Percentiles rank a stretch among this genome's conserved stretches.
Conservation (phyloP, 768 basidiomycete genomes). For the Auricularia sp. region DNA sequence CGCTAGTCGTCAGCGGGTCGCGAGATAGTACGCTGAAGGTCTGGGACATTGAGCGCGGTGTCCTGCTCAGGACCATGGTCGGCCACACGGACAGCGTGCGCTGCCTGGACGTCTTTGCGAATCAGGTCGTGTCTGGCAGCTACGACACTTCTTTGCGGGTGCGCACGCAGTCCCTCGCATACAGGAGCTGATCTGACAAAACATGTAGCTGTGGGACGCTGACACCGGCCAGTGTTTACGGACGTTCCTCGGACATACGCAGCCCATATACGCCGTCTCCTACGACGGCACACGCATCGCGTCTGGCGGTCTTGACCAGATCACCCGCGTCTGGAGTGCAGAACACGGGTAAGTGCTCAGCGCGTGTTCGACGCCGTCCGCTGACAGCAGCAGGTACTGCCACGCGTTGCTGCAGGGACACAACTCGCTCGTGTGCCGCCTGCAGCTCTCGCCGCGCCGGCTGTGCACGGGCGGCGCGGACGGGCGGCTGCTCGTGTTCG, state of each 20-base stretch:
- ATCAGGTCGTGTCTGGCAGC: slow-evolving; percentile 79
- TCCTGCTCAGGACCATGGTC: slow-evolving; percentile 47
- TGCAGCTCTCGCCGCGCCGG: slow-evolving; percentile 56
- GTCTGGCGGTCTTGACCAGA: slow-evolving; percentile 89
- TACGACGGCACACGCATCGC: slow-evolving; percentile 78
- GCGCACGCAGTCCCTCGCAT: slow-evolving; percentile 20
- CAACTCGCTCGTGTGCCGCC: slow-evolving; percentile 83
- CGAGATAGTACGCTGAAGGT: slow-evolving; percentile 79
- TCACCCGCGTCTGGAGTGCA: slow-evolving; percentile 84
- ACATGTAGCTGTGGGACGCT: slow-evolving; percentile 72
- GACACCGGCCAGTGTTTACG: slow-evolving; percentile 84
- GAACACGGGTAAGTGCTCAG: slow-evolving; percentile 56
- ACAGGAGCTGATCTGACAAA: neutral
- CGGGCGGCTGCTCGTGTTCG: slow-evolving; percentile 71
- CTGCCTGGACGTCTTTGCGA: slow-evolving; percentile 81
- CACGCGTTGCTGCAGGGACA: slow-evolving; percentile 82
- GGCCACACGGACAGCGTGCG: slow-evolving; percentile 81
- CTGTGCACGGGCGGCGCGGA: slow-evolving; percentile 84
- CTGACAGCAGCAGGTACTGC: slow-evolving; percentile 45
- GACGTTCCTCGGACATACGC: slow-evolving; percentile 71
- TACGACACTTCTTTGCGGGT: slow-evolving; percentile 87
- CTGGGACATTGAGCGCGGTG: slow-evolving; percentile 85
- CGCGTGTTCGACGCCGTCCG: no score
- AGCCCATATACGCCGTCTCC: slow-evolving; percentile 85
- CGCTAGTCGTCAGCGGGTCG: slow-evolving; percentile 84